Percentiles rank a stretch among this genome's conserved stretches.
Conservation (phyloP, 495 filamentous ascomycete species). For the Trichoderma parareesei region DNA sequence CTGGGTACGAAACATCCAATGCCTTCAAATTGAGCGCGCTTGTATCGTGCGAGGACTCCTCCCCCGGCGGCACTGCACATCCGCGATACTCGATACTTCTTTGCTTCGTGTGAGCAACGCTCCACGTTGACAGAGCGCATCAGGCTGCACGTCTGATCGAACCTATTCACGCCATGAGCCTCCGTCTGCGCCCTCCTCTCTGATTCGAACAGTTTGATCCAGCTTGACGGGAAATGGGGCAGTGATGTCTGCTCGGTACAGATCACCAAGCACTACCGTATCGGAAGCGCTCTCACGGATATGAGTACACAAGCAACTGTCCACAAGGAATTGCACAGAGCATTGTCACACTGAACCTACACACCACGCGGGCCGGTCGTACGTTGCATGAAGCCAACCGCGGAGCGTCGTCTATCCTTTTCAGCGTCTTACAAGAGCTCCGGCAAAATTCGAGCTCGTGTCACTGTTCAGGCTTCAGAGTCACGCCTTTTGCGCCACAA, state of each 20-base stretch:
- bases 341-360: background rate
- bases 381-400: background rate
- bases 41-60: too few species aligned
- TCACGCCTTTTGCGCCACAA: background rate
- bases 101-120: too few species aligned
- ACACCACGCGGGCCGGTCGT: conserved; percentile 2
- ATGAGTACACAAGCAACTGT: background rate
- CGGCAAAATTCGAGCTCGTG: background rate
- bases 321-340: background rate
- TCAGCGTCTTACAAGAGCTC: background rate
- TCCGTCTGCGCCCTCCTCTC: background rate
- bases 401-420: background rate
- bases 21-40: too few species aligned
- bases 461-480: background rate
- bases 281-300: conserved; percentile 1
- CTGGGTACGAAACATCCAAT: too few species aligned
- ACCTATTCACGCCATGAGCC: background rate
- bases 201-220: background rate
- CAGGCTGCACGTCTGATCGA: too few species aligned
- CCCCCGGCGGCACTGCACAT: too few species aligned
- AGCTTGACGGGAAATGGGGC: background rate
- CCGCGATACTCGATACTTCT: too few species aligned
- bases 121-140: too few species aligned
- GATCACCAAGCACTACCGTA: background rate
- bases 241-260: background rate